Evolutionary conservation across 192 early-diverging fungal genomes (phyloP).

Genomic region (Coemansia interrupta): DNA sequence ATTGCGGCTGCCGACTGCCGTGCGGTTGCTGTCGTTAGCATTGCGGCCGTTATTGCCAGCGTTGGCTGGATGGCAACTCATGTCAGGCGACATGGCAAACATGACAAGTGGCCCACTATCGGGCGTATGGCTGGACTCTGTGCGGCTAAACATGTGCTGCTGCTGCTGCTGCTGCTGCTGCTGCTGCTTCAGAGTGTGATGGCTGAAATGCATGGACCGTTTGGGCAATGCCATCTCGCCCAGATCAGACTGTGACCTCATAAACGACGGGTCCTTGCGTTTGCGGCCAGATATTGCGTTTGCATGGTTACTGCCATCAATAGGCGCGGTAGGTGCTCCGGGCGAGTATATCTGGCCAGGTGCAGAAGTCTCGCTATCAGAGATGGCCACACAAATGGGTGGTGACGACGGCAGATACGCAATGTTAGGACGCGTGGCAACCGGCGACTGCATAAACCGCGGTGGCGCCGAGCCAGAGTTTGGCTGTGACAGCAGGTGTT

Average conservation of each 20-base stretch:
- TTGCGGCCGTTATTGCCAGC: background rate
- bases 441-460: conserved; percentile 7
- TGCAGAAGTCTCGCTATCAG: background rate
- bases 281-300: conserved; percentile 19
- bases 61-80: background rate
- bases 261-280: conserved; percentile 50
- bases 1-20: background rate
- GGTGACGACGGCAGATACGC: conserved; percentile 9
- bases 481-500: conserved; percentile 24
- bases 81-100: conserved; percentile 12
- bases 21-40: background rate
- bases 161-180: conserved; percentile 9
- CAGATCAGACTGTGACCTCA: conserved; percentile 52
- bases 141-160: conserved; percentile 5
- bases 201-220: conserved; percentile 24
- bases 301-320: conserved; percentile 2
- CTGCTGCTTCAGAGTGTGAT: background rate
- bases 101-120: conserved; percentile 6
- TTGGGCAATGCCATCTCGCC: conserved; percentile 32
- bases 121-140: background rate
- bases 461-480: conserved; percentile 1
- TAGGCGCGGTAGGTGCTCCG: conserved; percentile 5
- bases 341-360: conserved; percentile 3
- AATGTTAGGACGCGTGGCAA: background rate
- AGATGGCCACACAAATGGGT: background rate